phyloP scores from a whole-genome alignment of 495 filamentous ascomycete species.

The Pseudomonodictys pantanalensis region DNA sequence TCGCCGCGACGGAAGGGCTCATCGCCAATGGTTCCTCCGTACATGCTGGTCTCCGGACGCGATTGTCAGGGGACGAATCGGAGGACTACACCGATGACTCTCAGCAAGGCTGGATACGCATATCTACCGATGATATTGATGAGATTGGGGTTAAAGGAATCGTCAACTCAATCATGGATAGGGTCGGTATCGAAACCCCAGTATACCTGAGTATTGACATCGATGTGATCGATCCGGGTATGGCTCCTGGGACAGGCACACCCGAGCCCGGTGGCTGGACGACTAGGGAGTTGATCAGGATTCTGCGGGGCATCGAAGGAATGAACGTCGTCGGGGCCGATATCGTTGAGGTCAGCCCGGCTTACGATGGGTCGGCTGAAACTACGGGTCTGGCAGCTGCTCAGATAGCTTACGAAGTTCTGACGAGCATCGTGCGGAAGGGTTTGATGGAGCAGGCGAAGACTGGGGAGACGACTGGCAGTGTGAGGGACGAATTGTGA shows the following conservation, averaged over 20 bases:
- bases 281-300: constrained; percentile 50
- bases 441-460: constrained; percentile 38
- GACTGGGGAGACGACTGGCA: constrained; percentile 15
- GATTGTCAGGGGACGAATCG: constrained; percentile 61
- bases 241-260: constrained; percentile 53
- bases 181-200: constrained; percentile 44
- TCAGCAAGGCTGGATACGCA: constrained; percentile 43
- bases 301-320: constrained; percentile 48
- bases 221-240: constrained; percentile 54
- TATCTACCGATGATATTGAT: constrained; percentile 52
- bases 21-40: constrained; percentile 66
- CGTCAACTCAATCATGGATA: constrained; percentile 45
- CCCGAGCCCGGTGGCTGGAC: constrained; percentile 55
- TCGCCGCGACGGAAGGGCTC: constrained; percentile 71
- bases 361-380: constrained; percentile 51
- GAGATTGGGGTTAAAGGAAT: constrained; percentile 47
- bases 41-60: constrained; percentile 73
- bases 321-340: constrained; percentile 53
- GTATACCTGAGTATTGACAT: constrained; percentile 51
- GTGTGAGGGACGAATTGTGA: constrained; percentile 39
- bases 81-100: constrained; percentile 65
- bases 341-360: constrained; percentile 53
- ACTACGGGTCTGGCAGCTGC: constrained; percentile 50
- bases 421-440: constrained; percentile 46
- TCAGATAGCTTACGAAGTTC: constrained; percentile 47